Evolutionary conservation across 2,329 filamentous ascomycete species (phyloP), one percentile per base, ranked within the genome.

Genomic region (Aspergillus quadricinctus): DNA sequence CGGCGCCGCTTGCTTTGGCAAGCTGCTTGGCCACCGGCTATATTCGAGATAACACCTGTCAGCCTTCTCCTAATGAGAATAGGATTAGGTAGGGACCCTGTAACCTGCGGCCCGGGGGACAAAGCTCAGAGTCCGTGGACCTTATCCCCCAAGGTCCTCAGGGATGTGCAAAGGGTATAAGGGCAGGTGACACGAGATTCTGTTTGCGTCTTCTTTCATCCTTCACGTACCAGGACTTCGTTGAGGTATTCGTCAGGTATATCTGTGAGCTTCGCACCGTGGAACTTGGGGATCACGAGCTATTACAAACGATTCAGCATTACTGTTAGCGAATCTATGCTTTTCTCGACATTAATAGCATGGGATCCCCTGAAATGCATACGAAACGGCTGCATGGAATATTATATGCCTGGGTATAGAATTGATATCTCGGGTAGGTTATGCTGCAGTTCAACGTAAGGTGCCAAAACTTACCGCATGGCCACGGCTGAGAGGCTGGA

Each of bases 211-310:
- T 19, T 37, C 31, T 29, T 8, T 37, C 31, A 17, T 17, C 35
- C 51, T 35, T 14, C 19, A 70, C 82, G 61, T 78, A 89, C 88
- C 74, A 99, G 78, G 57, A 99, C 82, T 76, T 97, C 94, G 52
- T 77, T 72, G 55, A 99, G 82, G 64, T 90, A 80, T 54, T 96
- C 91, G 73, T 97, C 94, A 19, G 94, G 93, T 58, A 99, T 93
- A 72, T 97, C 93, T 59, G 85, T 83, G 27, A 99, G 84, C 78
- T 97, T 97, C 59, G 83, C 89, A 71, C 93, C 94, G 77, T 99
- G 94, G 77, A 85, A 83, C 78, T 99, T 99, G 62, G 94, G 94
- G 64, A 99, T 96, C 58, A 99, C 88, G 70, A 99, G 91, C 93
- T 96, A 58, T 58, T 49, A 25, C 29, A 25, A 41, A 41, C 35